Conservation (phyloP, 176 grass and related monocot species). For the Carex cristatella region DNA sequence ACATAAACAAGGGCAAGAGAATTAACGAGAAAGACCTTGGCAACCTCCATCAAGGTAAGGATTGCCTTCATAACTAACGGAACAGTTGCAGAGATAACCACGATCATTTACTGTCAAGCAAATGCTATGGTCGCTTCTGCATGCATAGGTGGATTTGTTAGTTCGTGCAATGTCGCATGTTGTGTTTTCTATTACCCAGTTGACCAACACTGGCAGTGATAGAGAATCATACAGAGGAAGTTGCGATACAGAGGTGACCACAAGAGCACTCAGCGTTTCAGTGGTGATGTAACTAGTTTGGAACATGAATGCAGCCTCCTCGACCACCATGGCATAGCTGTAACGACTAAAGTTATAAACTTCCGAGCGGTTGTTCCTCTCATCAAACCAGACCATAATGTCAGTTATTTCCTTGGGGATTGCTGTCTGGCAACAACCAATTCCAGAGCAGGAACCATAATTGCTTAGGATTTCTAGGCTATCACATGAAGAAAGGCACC, state of each 20-base stretch:
- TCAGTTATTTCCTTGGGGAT: neutral
- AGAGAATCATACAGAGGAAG: neutral
- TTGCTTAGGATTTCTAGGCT: neutral
- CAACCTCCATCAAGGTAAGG: slow-evolving; percentile 13
- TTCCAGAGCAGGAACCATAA: neutral
- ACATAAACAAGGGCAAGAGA: neutral
- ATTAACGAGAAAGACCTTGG: slow-evolving; percentile 8
- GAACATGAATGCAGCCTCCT: neutral
- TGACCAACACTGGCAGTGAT: neutral
- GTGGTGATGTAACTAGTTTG: neutral
- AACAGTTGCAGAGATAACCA: slow-evolving; percentile 13
- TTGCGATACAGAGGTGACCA: no score
- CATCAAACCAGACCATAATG: neutral
- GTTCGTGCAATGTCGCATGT: neutral
- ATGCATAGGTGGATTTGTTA: neutral
- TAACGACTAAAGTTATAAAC: neutral
- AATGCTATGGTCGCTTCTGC: neutral
- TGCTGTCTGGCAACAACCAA: neutral
- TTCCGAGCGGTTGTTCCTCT: neutral
- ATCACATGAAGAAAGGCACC: neutral
- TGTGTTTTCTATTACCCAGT: neutral
- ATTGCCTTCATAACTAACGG: slow-evolving; percentile 16
- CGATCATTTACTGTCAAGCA: neutral
- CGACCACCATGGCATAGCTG: neutral
- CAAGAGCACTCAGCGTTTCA: neutral